Evolutionary conservation across 306 rosid genomes (phyloP), one percentile per base, ranked within the genome.

Genomic region (Crotalaria pallida): DNA sequence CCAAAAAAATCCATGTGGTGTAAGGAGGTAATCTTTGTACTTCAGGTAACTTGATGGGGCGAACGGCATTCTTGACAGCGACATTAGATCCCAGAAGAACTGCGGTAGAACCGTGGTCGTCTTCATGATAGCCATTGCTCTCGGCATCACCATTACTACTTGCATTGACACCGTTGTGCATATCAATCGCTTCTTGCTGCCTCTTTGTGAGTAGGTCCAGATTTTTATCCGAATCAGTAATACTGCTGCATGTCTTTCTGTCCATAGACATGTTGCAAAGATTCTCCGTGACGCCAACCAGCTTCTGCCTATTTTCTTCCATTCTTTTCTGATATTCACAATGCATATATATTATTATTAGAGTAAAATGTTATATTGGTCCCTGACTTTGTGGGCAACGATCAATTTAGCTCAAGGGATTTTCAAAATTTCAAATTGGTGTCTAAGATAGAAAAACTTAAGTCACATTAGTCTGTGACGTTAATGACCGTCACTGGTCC

Each of bases 1-100:
- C 96, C 81, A 95, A 85, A 80, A 95, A 91, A 72, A 91, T 88
- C 99, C 99, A 95, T 33, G 99, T 87, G 50, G 99, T 95, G 84
- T 95, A 95, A 70, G 97, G 92, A 62, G 99, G 96, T 74, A 95
- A 69, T 87, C 86, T 84, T 83, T 84, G 89, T 11, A 83, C 78
- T 87, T 95, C 99, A 2, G 88, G 78, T 52, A 95, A 84, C 84
- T 91, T 95, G 52, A 89, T 84, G 65, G 99, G 97, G 62, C 96
- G 97, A 69, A 91, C 96, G 59, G 96, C 89, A 83, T 88, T 94
- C 87, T 88, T 91, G 47, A 85, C 90, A 31, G 99, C 85, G 71
- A 91, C 92, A 81, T 88, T 91, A 73, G 91, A 87, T 68, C 97
- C 99, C 41, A 94, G 78, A 86, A 94, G 97, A 85, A 94, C 97